phyloP scores from a whole-genome alignment of 805 yeast species.

The Wickerhamomyces queroliae region DNA sequence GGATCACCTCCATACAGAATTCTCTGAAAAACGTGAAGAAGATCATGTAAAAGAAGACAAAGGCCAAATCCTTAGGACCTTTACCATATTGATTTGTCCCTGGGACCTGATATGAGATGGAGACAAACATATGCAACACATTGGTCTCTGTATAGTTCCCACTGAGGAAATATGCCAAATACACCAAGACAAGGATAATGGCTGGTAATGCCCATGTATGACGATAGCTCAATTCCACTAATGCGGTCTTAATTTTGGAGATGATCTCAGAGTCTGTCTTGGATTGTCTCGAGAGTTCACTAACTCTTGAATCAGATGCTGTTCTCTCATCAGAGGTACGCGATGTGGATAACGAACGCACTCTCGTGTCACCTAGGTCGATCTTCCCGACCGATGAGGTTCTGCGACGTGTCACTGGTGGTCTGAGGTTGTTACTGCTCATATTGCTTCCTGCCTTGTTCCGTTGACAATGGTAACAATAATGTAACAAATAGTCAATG shows the following conservation, averaged over 20 bases:
- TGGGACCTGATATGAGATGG: conserved; percentile 57
- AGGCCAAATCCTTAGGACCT: conserved; percentile 77
- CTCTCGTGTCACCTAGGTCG: conserved; percentile 66
- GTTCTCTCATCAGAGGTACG: conserved; percentile 37
- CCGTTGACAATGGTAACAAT: too few relatives aligned
- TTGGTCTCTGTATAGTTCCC: conserved; percentile 55
- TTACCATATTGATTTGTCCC: conserved; percentile 75
- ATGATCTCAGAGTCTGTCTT: conserved; percentile 47
- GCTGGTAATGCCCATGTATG: conserved; percentile 73
- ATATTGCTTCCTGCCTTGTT: too few relatives aligned
- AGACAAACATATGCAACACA: conserved; percentile 56
- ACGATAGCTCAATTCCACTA: conserved; percentile 48
- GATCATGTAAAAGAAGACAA: conserved; percentile 74
- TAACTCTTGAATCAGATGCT: conserved; percentile 30
- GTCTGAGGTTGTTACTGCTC: not conserved
- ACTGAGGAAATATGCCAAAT: conserved; percentile 44
- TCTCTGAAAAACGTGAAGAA: conserved; percentile 90
- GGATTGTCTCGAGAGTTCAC: conserved; percentile 25
- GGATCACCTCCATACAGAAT: conserved; percentile 76
- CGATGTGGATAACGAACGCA: conserved; percentile 65
- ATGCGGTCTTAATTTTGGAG: conserved; percentile 49
- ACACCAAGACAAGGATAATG: conserved; percentile 36
- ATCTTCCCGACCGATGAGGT: conserved; percentile 73
- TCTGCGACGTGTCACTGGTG: conserved; percentile 27
- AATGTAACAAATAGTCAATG: too few relatives aligned